phyloP scores from a whole-genome alignment of 73 alveolate species.

The Paramecium sonneborni region DNA sequence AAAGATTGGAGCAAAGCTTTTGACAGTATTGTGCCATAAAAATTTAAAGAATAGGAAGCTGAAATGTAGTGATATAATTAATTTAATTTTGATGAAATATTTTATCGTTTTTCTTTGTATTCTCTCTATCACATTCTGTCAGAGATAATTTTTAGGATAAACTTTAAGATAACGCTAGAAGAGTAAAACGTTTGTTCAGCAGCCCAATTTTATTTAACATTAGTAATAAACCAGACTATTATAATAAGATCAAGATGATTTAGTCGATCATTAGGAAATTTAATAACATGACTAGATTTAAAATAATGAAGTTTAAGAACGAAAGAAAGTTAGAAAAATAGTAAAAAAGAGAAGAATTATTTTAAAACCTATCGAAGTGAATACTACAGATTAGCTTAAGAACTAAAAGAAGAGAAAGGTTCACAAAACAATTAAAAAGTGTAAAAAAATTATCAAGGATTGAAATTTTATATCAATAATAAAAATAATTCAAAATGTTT shows the following conservation, averaged over 20 bases:
- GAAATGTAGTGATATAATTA: background rate
- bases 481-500: background rate
- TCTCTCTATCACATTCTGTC: background rate
- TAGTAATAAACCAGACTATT: background rate
- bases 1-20: slow-evolving; percentile 37
- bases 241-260: background rate
- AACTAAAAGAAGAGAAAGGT: background rate
- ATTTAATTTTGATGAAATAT: background rate
- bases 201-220: background rate
- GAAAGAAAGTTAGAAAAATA: background rate
- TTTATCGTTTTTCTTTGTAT: background rate
- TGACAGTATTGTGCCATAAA: slow-evolving; percentile 22
- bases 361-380: background rate
- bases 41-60: slow-evolving; percentile 17
- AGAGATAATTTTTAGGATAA: background rate
- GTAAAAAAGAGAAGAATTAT: background rate
- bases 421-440: background rate
- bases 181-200: background rate
- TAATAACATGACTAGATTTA: background rate
- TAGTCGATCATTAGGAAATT: background rate
- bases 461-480: background rate
- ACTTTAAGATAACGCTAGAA: background rate
- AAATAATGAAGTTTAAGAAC: background rate
- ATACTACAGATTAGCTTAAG: background rate
- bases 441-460: background rate